Evolutionary conservation across 352 stramenopile species (phyloP).

Genomic region (Phytophthora brassicae): DNA sequence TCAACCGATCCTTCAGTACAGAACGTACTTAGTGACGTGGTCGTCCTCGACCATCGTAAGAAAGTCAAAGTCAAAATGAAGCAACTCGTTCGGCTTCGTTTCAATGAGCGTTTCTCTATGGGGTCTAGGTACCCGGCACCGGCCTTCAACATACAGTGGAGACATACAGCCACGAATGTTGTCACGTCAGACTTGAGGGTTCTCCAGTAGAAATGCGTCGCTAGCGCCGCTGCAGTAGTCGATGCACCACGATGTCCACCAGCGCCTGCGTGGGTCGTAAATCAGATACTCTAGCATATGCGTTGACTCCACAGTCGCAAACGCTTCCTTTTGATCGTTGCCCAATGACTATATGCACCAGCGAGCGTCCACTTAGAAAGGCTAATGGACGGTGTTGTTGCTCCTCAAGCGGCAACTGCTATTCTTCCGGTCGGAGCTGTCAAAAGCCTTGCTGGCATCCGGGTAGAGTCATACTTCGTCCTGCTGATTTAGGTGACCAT

Average conservation of each 20-base stretch:
- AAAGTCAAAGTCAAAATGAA: background rate
- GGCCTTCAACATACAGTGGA: background rate
- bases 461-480: conserved; percentile 6
- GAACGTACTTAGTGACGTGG: background rate
- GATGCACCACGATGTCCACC: background rate
- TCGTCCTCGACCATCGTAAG: background rate
- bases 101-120: background rate
- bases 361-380: conserved; percentile 2
- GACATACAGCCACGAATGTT: background rate
- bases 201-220: background rate
- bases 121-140: background rate
- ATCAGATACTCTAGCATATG: conserved; percentile 13
- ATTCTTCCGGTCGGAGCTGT: background rate
- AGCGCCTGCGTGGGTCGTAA: background rate
- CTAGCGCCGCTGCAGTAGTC: background rate
- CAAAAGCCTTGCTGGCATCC: conserved; percentile 1
- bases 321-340: conserved; percentile 17
- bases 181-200: background rate
- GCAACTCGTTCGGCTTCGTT: too few species aligned
- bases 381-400: background rate
- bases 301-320: background rate
- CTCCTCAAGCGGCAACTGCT: background rate
- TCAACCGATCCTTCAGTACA: background rate
- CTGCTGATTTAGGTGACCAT: conserved; percentile 8
- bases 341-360: conserved; percentile 3